These are phyloP conservation scores for Phialocephala subalpina DNA, from an alignment of 2,329 filamentous ascomycete genomes.

Conservation along the genomic window DNA sequence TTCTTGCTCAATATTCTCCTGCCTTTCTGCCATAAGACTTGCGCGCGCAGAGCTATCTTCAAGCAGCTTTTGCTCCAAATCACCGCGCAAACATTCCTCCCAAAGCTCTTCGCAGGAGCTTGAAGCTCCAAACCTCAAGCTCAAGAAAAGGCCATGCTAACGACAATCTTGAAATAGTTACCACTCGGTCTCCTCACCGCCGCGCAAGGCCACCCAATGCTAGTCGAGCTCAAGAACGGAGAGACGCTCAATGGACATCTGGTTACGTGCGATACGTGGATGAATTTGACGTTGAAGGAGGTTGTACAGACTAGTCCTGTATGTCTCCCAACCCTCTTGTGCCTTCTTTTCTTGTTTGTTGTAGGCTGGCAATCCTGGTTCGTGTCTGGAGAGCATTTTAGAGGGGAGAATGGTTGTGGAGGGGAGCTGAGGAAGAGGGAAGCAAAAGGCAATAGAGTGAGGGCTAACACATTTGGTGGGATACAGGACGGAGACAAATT, in stretches of 20 bases:
- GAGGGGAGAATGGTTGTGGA: not conserved
- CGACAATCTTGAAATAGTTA: slow-evolving; percentile 53
- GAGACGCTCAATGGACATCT: slow-evolving; percentile 97
- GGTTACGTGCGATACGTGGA: slow-evolving; percentile 98
- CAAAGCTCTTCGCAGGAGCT: no score
- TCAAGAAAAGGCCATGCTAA: not conserved
- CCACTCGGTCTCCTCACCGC: slow-evolving; percentile 88
- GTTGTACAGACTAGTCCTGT: slow-evolving; percentile 94
- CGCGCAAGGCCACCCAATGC: slow-evolving; percentile 96
- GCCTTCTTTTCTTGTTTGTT: not conserved
- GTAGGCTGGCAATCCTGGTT: no score
- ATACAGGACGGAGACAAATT: slow-evolving; percentile 91
- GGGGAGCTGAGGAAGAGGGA: not conserved
- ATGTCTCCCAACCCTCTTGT: slow-evolving; percentile 38
- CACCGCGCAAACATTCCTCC: not conserved
- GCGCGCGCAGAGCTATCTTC: no score
- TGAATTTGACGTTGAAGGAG: slow-evolving; percentile 97
- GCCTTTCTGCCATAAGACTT: no score
- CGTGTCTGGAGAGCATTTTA: no score
- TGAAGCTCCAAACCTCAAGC: no score
- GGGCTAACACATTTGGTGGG: not conserved
- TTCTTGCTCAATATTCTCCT: not conserved
- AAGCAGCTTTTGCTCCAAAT: not conserved
- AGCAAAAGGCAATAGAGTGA: not conserved
- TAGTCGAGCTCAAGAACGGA: slow-evolving; percentile 96